Evolutionary conservation across 192 early-diverging fungal genomes (phyloP), one percentile per base, ranked within the genome.

Genomic region (Helicostylum pulchrum): DNA sequence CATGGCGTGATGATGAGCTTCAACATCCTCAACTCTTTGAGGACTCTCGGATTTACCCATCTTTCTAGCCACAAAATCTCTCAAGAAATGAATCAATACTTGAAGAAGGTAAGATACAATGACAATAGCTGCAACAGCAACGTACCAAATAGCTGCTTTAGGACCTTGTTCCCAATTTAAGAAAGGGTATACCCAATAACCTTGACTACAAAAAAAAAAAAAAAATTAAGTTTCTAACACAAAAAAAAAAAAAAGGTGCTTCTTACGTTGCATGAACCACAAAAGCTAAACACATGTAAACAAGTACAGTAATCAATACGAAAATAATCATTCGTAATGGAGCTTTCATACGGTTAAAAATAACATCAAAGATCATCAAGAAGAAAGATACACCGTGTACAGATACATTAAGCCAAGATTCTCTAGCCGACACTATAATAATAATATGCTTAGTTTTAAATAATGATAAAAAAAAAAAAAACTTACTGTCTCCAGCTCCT

Each of bases 161-260:
- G 17, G 39, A 17, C 75, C 71, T 12, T 59, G 53, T 15, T 36
- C 51, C 69, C 75, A 77, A 36, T 72, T 52, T 23, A 77, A 51
- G 48, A 77, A 77, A 8, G 49, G 42, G 57, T 77, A 77, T 0
- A 70, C 67, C 75, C 75, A 77, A 17, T 54, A 54, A 34, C 59
- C 60, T 21, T 55, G 7, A 20, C 72, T 67, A 67, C 7, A 61
- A 2, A 47, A n/a, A 46, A 7, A 39, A 54, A 31, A 48, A 12
- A 48, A 56, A 19, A 7, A 14, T 15, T 17, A 14, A 5, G 2
- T 34, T 49, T 39, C 43, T 21, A 20, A 48, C 7, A 45, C 11
- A 45, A 44, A 0, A 17, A 21, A 14, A 26, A 4, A 20, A 20
- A 36, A 52, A 42, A 23, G 4, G 7, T 45, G 36, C 23, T 48